Conservation (phyloP, 805 yeast species). For the Blastobotrys chiropterorum region DNA sequence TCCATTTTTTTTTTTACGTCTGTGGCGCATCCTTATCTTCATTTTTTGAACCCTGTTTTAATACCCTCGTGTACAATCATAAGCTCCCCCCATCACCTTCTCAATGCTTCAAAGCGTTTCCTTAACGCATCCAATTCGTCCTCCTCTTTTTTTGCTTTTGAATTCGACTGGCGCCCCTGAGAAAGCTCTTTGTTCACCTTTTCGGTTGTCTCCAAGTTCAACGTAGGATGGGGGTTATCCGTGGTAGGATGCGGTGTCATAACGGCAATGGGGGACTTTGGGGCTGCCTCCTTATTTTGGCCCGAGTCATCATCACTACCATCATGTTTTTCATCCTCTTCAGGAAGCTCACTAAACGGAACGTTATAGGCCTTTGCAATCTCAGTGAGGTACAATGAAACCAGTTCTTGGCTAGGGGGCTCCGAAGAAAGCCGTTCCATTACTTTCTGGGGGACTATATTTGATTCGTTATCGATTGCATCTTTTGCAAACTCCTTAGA, state of each 20-base stretch:
- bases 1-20: background rate
- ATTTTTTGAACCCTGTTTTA: background rate
- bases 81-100: constrained; percentile 25
- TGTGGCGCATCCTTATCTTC: background rate
- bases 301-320: constrained; percentile 29
- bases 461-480: constrained; percentile 47
- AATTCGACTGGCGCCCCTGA: constrained; percentile 6
- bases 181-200: constrained; percentile 2
- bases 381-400: constrained; percentile 64
- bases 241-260: constrained; percentile 27
- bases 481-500: constrained; percentile 60
- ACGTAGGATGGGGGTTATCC: constrained; percentile 28
- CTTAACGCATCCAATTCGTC: constrained; percentile 56
- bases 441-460: constrained; percentile 62
- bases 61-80: background rate
- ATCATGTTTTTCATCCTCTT: constrained; percentile 25
- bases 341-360: constrained; percentile 54
- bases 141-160: constrained; percentile 19
- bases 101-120: constrained; percentile 74
- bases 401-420: constrained; percentile 62
- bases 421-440: constrained; percentile 54
- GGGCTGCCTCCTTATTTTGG: constrained; percentile 11
- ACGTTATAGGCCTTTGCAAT: constrained; percentile 76
- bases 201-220: constrained; percentile 15
- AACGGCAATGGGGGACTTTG: constrained; percentile 20